These are phyloP conservation scores for Russula sp. DNA, from an alignment of 768 basidiomycete genomes.

Conservation along the genomic window DNA sequence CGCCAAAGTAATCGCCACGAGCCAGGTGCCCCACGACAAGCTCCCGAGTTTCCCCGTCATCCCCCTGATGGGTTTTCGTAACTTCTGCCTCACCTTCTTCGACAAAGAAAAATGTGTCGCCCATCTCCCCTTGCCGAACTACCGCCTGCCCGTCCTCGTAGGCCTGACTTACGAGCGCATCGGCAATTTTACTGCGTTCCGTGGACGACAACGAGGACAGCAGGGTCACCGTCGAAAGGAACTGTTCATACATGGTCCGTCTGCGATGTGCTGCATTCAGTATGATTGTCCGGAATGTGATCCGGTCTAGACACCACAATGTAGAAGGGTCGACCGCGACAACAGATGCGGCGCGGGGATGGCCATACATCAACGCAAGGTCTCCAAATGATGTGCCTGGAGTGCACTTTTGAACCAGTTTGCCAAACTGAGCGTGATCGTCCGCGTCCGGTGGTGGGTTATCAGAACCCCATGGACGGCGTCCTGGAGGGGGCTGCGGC, in stretches of 20 bases:
- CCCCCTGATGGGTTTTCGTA: constrained; percentile 65
- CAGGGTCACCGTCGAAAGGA: constrained; percentile 87
- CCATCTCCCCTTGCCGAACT: constrained; percentile 90
- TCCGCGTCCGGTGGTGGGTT: constrained; percentile 42
- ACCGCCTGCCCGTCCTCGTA: constrained; percentile 85
- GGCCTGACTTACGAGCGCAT: constrained; percentile 82
- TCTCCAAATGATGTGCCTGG: constrained; percentile 92
- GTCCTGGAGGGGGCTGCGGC: constrained; percentile 51
- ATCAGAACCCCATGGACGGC: constrained; percentile 49
- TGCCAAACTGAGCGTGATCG: constrained; percentile 66
- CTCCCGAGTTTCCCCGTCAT: constrained; percentile 57
- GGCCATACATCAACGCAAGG: constrained; percentile 96
- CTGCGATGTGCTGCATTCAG: constrained; percentile 88
- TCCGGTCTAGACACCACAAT: constrained; percentile 94
- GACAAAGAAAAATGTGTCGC: constrained; percentile 96
- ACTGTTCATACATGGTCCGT: constrained; percentile 94
- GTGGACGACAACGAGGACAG: constrained; percentile 81
- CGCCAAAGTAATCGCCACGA: constrained; percentile 98
- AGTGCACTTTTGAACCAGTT: constrained; percentile 79
- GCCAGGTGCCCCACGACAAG: constrained; percentile 70
- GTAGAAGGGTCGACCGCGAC: constrained; percentile 78
- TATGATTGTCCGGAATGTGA: constrained; percentile 97
- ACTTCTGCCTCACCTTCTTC: constrained; percentile 91
- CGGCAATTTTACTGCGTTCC: constrained; percentile 95
- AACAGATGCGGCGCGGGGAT: constrained; percentile 93